These are phyloP conservation scores for Phytophthora quininea DNA, from an alignment of 352 stramenopile species.

Conservation along the genomic window DNA sequence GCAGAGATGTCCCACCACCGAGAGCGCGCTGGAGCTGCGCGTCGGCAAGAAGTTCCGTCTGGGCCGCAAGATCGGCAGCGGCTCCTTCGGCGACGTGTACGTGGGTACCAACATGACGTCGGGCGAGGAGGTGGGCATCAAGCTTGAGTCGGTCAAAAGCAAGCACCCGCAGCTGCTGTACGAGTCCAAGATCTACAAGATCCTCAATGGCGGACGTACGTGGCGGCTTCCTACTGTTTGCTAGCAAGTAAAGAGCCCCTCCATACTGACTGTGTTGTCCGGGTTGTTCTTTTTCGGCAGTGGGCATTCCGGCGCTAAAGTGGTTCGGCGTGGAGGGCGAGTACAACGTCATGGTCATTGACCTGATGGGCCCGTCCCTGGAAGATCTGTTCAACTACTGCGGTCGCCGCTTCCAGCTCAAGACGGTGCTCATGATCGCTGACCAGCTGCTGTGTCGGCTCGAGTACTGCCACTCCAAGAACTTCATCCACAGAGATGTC, in stretches of 20 bases:
- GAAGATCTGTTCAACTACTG: conserved; percentile 92
- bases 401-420: conserved; percentile 91
- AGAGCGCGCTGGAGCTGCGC: conserved; percentile 94
- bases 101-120: conserved; percentile 99
- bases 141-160: conserved; percentile 98
- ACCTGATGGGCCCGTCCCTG: conserved; percentile 97
- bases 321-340: conserved; percentile 99
- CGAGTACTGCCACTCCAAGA: conserved; percentile 90
- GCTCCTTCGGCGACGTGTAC: conserved; percentile 99
- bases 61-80: conserved; percentile 98
- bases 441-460: conserved; percentile 87
- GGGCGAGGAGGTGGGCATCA: conserved; percentile 98
- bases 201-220: conserved; percentile 98
- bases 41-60: conserved; percentile 99
- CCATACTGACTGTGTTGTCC: background rate
- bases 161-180: conserved; percentile 99
- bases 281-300: conserved; percentile 49
- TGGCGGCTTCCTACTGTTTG: conserved; percentile 21
- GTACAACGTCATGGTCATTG: conserved; percentile 99
- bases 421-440: conserved; percentile 96
- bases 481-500: conserved; percentile 91
- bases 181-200: conserved; percentile 99
- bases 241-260: too few species aligned
- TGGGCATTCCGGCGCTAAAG: conserved; percentile 98
- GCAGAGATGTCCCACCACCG: conserved; percentile 56